Evolutionary conservation across 139 green algal species (phyloP).

Genomic region (Chlorella sp.): DNA sequence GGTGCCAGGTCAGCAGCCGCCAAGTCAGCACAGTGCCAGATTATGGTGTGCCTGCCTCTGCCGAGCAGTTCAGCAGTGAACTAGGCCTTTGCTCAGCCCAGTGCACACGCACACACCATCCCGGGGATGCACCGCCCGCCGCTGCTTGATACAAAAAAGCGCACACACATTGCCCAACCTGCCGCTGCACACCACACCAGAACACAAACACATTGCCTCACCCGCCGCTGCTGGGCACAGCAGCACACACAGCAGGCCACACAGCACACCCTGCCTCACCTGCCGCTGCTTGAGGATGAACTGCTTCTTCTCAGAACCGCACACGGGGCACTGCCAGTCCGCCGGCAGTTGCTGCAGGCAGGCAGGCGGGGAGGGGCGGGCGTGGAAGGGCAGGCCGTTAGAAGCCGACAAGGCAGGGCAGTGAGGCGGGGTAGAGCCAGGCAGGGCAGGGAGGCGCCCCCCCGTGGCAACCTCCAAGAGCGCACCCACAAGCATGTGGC

Average conservation of each 20-base stretch:
- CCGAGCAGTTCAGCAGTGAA: background rate
- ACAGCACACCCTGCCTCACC: no score
- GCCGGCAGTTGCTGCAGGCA: conserved; percentile 78
- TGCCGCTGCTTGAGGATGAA: conserved; percentile 78
- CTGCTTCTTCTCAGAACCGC: conserved; percentile 74
- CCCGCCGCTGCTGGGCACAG: background rate
- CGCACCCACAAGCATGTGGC: no score
- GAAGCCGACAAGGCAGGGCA: background rate
- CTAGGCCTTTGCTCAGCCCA: background rate
- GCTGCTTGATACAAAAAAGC: background rate
- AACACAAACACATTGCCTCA: no score
- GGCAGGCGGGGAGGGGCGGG: background rate
- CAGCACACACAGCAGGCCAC: background rate
- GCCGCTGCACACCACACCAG: no score
- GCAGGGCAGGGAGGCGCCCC: no score
- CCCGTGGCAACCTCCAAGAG: no score
- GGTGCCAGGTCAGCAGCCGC: background rate
- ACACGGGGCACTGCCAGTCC: conserved; percentile 95
- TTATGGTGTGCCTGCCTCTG: background rate
- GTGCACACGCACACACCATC: no score
- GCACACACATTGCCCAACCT: background rate
- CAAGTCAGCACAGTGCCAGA: no score
- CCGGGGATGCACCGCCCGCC: no score
- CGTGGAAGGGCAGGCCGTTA: background rate
- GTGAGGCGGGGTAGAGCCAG: no score